A percentile compares a stretch with the other conserved stretches of the same genome.
These are phyloP conservation scores for Gossypium bickii DNA, from an alignment of 345 rosid genomes.

Conservation along the genomic window DNA sequence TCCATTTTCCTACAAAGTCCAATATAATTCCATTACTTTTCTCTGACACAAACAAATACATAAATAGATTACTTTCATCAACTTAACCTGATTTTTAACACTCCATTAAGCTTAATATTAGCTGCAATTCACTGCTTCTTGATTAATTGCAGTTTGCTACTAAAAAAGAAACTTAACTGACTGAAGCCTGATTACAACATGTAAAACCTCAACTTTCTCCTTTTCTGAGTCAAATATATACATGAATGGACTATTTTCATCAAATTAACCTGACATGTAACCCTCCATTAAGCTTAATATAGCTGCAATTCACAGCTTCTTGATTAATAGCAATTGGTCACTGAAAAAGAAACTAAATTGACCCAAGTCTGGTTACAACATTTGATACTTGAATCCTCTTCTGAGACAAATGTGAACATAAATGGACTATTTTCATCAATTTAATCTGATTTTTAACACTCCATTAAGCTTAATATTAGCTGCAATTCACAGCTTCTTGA, in stretches of 20 bases:
- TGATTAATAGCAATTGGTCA: neutral
- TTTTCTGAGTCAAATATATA: neutral
- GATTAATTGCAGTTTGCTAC: neutral
- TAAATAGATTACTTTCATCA: neutral
- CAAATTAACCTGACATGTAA: neutral
- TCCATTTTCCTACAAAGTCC: conserved; percentile 72
- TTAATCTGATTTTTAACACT: neutral
- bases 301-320: neutral
- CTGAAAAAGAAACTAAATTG: neutral
- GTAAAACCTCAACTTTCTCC: neutral
- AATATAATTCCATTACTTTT: conserved; percentile 11
- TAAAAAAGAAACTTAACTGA: neutral
- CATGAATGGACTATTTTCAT: neutral
- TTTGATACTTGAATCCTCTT: neutral
- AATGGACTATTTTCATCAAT: neutral
- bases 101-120: neutral
- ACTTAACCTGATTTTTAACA: neutral
- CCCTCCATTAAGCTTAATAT: neutral
- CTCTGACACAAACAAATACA: neutral
- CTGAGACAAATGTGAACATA: neutral
- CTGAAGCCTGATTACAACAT: neutral
- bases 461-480: neutral
- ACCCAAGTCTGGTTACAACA: neutral
- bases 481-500: neutral
- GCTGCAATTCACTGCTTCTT: neutral